Evolutionary conservation across 495 filamentous ascomycete species (phyloP), one percentile per base, ranked within the genome.

Genomic region (Gamarada debralockiae): DNA sequence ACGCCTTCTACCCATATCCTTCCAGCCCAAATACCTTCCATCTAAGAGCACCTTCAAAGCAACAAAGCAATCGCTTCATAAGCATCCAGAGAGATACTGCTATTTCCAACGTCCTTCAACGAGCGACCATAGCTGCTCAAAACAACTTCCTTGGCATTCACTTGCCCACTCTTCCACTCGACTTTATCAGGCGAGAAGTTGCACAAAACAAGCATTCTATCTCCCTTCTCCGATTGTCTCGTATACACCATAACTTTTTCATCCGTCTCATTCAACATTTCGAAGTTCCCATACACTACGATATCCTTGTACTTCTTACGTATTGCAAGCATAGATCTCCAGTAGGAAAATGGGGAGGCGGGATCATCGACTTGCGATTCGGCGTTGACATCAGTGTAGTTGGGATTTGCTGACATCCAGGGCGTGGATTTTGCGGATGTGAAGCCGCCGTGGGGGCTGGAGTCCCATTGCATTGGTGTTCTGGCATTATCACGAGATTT

Each of bases 381-480:
- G 8, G 73, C 77, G 48, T 85, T 84, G 46, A 82, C 58, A 8
- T 67, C 66, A 0, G 56, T 55, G 51, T 81, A 81, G 24, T 71
- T 67, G 27, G 80, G 76, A 52, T 81, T 74, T 22, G 77, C 74
- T 6, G 74, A 63, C 75, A 82, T 82, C 82, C 82, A 85, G 0
- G 78, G 74, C 57, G 37, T 40, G 5, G 27, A 5, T 7, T 71
- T 57, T 0, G 65, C 67, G 3, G 60, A 55, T 10, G 74, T 64
- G 62, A 85, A 85, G 7, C 79, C 79, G 3, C 61, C 79, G 53
- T 79, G 64, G 0, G 49, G 52, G 3, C 61, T 67, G 31, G 55
- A 64, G 50, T 77, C 66, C 84, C 84, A 88, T 56, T 85, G 83
- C 73, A 88, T 83, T 2, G 80, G 80, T 21, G 72, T 66, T 7